Base-by-base conservation (phyloP, 805 yeast genomes). In the Monosporozyma solicola region DNA sequence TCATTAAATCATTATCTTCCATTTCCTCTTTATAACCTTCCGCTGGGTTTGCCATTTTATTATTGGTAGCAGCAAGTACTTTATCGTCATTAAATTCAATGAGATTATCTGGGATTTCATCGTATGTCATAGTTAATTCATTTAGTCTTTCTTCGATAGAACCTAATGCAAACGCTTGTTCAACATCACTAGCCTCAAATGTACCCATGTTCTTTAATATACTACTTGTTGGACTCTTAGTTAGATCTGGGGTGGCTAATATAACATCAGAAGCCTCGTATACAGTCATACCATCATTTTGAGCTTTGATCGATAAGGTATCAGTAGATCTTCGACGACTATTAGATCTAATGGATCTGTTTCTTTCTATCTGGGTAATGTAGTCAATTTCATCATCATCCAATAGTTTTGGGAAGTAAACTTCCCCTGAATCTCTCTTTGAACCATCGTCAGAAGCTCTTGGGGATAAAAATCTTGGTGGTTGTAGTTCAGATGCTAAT, bases 301-400 rank as follows among this genome's bases (percentile, higher is more conserved):
- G 71, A 7, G 75, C 76, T 47, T 73, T 72, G 1, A 65, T 55
- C 1, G 72, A 69, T 10, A 72, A 61, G 0, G 68, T 63, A 47
- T 72, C 75, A 15, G 64, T 47, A 3, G 70, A 66, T 16, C 61
- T 59, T 52, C 62, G 65, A 44, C 70, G 49, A 52, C 59, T 59
- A 63, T 59, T 55, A 1, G 85, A 80, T 61, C 72, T 77, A 0
- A 84, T 72, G 0, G 89, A 83, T 61, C 79, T 76, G 7, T 85
- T 79, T 55, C 91, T 74, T 65, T 87, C 95, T 46, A 87, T 63
- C 7, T 85, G 77, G 2, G 84, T 84, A 53, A 87, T 87, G 47
- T 87, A 82, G 57, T 84, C 87, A 10, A 87, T 86, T 61, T 87
- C 95, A 51, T 77, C 80, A 0, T 79, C 73, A 53, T 77, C 83